phyloP scores from a whole-genome alignment of 2,329 filamentous ascomycete genomes.

The Stachybotrys chlorohalonatus region DNA sequence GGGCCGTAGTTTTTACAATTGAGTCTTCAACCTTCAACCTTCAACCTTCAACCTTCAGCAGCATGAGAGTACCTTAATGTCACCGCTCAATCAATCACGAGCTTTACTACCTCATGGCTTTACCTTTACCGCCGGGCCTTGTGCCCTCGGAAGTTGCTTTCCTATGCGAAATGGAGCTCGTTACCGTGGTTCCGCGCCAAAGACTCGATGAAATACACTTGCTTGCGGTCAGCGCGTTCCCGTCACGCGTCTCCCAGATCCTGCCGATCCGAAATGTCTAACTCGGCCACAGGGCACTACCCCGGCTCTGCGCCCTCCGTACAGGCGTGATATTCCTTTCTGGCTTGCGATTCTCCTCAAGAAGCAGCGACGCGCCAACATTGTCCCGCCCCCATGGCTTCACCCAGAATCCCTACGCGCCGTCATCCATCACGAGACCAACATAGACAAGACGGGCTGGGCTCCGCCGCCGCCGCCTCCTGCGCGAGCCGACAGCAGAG shows the following conservation, averaged over 20 bases:
- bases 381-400: slow-evolving; percentile 85
- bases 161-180: slow-evolving; percentile 93
- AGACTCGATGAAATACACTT: slow-evolving; percentile 78
- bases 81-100: too few species aligned
- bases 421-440: slow-evolving; percentile 75
- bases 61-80: too few species aligned
- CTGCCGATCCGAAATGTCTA: slow-evolving; percentile 3
- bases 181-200: slow-evolving; percentile 87
- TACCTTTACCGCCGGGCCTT: slow-evolving; percentile 46
- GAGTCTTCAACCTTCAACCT: too few species aligned
- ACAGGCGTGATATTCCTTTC: slow-evolving; percentile 70
- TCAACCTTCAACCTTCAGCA: too few species aligned
- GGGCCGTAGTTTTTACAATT: too few species aligned
- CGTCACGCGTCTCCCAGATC: slow-evolving; percentile 6
- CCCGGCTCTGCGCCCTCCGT: slow-evolving; percentile 67
- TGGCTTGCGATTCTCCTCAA: slow-evolving; percentile 96
- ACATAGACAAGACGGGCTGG: slow-evolving; percentile 61
- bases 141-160: slow-evolving; percentile 87
- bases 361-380: slow-evolving; percentile 87
- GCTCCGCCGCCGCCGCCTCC: slow-evolving; percentile 66
- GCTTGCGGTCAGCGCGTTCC: slow-evolving; percentile 59
- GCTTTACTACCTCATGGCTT: slow-evolving; percentile 28
- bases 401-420: slow-evolving; percentile 63
- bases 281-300: slow-evolving; percentile 58
- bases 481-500: slow-evolving; percentile 36